phyloP scores from a whole-genome alignment of 371 early-diverging fungal species.

The Chytridium lagenaria region DNA sequence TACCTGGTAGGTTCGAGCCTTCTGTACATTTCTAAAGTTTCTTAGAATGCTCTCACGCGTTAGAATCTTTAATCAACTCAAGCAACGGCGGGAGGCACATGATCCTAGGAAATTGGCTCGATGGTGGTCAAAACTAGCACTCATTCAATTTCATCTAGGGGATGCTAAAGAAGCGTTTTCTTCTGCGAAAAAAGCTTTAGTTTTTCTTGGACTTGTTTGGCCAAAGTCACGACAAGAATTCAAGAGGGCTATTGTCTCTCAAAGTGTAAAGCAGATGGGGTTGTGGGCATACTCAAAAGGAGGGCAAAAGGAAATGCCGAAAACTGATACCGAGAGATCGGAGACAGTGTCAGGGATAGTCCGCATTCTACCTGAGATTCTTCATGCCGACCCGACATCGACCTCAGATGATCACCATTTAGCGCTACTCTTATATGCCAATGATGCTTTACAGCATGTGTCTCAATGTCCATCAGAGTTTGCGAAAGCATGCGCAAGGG shows the following conservation, averaged over 20 bases:
- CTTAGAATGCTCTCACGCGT: background rate
- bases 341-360: background rate
- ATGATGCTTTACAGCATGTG: background rate
- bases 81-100: background rate
- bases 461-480: background rate
- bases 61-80: background rate
- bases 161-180: background rate
- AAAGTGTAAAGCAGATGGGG: background rate
- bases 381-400: background rate
- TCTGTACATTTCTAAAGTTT: background rate
- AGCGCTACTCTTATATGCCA: background rate
- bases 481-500: constrained; percentile 1
- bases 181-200: constrained; percentile 2
- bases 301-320: background rate
- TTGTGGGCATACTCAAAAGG: background rate
- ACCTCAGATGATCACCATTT: background rate
- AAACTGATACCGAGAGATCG: background rate
- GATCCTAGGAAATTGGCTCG: background rate
- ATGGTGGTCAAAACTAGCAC: constrained; percentile 3
- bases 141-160: background rate
- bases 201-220: background rate
- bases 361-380: background rate
- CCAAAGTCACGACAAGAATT: background rate
- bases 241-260: background rate
- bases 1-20: background rate